These are phyloP conservation scores for Nitzschia palea DNA, from an alignment of 108 stramenopile genomes.

Conservation along the genomic window DNA sequence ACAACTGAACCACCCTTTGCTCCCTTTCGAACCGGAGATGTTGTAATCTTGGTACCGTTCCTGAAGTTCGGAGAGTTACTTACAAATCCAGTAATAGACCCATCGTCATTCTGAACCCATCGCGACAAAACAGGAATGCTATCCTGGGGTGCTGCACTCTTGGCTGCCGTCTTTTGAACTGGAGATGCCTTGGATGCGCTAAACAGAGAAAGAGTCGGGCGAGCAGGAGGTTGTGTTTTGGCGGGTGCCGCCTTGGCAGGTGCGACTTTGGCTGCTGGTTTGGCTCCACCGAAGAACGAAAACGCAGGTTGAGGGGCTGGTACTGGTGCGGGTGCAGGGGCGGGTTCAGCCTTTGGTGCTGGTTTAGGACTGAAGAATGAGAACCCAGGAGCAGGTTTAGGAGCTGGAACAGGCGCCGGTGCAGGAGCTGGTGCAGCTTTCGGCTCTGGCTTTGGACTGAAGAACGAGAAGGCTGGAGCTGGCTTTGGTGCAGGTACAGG, in stretches of 20 bases:
- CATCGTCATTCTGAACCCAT: slow-evolving; percentile 76
- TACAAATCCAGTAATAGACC: slow-evolving; percentile 76
- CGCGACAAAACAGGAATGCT: slow-evolving; percentile 72
- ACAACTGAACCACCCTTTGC: slow-evolving; percentile 74
- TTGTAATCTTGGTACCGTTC: slow-evolving; percentile 80
- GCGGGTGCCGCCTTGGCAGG: slow-evolving; percentile 7
- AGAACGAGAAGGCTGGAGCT: slow-evolving; percentile 31
- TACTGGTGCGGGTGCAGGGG: slow-evolving; percentile 31
- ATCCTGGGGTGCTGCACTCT: slow-evolving; percentile 36
- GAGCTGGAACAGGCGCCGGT: slow-evolving; percentile 30
- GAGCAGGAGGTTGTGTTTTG: slow-evolving; percentile 9
- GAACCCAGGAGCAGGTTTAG: slow-evolving; percentile 34
- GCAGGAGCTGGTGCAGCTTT: slow-evolving; percentile 27
- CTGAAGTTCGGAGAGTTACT: slow-evolving; percentile 74
- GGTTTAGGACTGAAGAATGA: slow-evolving; percentile 40
- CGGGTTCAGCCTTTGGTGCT: slow-evolving; percentile 30
- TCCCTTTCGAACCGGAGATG: slow-evolving; percentile 72
- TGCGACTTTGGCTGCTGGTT: slow-evolving; percentile 23
- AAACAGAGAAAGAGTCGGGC: slow-evolving; percentile 9
- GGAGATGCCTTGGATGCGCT: not conserved
- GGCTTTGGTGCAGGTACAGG: slow-evolving; percentile 27
- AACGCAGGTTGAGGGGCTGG: slow-evolving; percentile 18
- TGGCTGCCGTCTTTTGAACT: slow-evolving; percentile 4
- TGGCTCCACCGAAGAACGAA: slow-evolving; percentile 27
- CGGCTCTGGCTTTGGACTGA: slow-evolving; percentile 12